phyloP scores from a whole-genome alignment of 2,329 filamentous ascomycete species.

The Colletotrichum truncatum region DNA sequence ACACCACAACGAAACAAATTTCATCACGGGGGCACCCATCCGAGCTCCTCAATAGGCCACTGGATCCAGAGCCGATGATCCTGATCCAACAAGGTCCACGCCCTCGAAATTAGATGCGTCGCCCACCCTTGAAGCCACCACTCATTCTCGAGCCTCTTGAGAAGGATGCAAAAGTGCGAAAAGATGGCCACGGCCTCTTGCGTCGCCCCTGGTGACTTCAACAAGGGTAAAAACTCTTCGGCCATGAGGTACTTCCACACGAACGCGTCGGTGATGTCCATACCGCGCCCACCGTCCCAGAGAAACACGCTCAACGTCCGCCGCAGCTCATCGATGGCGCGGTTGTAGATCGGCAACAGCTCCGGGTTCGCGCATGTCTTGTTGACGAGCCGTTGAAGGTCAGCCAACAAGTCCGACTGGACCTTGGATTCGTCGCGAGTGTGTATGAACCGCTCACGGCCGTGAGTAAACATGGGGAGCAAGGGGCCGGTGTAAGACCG shows the following conservation, averaged over 20 bases:
- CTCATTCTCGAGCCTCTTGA: conserved; percentile 41
- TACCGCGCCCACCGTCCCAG: conserved; percentile 28
- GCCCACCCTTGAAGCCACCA: conserved; percentile 50
- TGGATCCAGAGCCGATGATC: conserved; percentile 46
- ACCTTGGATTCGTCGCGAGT: conserved; percentile 19
- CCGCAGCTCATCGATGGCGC: conserved; percentile 33
- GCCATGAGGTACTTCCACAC: conserved; percentile 48
- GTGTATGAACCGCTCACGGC: conserved; percentile 33
- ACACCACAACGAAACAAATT: not conserved
- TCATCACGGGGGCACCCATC: conserved; percentile 32
- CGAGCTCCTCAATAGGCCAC: conserved; percentile 37
- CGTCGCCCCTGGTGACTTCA: conserved; percentile 36
- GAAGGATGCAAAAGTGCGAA: conserved; percentile 43
- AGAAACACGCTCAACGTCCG: conserved; percentile 30
- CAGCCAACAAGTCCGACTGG: conserved; percentile 30
- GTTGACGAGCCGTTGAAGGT: conserved; percentile 33
- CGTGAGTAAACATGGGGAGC: conserved; percentile 35
- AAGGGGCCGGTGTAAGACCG: conserved; percentile 29
- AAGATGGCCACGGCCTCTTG: conserved; percentile 45
- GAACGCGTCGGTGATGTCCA: conserved; percentile 49
- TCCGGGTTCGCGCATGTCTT: conserved; percentile 30
- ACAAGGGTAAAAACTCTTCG: conserved; percentile 45
- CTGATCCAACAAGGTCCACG: conserved; percentile 44
- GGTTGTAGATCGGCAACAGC: conserved; percentile 32
- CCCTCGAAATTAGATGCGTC: conserved; percentile 41